A percentile compares a stretch with the other conserved stretches of the same genome.
These are phyloP conservation scores for Hypoxylon sp. DNA, from an alignment of 2,329 filamentous ascomycete species.

Conservation along the genomic window DNA sequence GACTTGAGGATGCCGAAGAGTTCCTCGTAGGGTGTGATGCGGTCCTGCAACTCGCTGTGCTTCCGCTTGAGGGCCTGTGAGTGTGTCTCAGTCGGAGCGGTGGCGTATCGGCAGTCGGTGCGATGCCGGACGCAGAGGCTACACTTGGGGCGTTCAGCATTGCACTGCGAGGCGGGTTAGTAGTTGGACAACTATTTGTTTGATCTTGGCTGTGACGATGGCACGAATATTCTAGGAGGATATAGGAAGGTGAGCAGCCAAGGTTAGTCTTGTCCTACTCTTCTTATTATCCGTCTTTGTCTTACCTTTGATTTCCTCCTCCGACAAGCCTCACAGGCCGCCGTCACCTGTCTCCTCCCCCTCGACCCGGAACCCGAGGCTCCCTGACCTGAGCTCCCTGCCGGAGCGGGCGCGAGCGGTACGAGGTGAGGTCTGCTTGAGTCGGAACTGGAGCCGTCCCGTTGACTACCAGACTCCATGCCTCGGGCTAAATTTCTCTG, in stretches of 20 bases:
- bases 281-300: neutral
- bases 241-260: neutral
- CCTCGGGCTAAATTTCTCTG: neutral
- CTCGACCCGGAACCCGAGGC: constrained; percentile 9
- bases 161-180: constrained; percentile 37
- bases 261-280: neutral
- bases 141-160: constrained; percentile 44
- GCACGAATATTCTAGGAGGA: too few species aligned
- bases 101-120: constrained; percentile 44
- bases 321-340: constrained; percentile 45
- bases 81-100: constrained; percentile 43
- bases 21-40: constrained; percentile 41
- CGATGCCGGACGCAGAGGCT: constrained; percentile 42
- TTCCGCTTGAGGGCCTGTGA: constrained; percentile 47
- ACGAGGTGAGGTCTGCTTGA: constrained; percentile 15
- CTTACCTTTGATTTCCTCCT: constrained; percentile 46
- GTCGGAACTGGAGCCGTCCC: constrained; percentile 2
- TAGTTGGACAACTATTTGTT: neutral
- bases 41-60: constrained; percentile 41
- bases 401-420: constrained; percentile 25
- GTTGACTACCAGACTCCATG: constrained; percentile 17
- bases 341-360: constrained; percentile 33
- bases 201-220: neutral
- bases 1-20: constrained; percentile 40
- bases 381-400: constrained; percentile 14